phyloP scores from a whole-genome alignment of 176 grass and related monocot species.

The Triticum aestivum region DNA sequence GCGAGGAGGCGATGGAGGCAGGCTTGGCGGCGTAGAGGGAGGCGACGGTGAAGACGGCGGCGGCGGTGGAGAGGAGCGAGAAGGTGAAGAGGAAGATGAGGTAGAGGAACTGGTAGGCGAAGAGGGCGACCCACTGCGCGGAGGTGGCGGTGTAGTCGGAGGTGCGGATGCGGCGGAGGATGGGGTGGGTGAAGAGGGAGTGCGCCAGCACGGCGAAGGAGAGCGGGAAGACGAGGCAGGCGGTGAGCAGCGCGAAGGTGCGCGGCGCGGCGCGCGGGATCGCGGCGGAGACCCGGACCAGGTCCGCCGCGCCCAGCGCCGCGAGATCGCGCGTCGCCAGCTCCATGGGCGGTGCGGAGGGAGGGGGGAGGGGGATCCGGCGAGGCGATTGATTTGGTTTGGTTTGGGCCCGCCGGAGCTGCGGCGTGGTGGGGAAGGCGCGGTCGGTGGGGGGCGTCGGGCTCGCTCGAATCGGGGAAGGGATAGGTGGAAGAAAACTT shows the following conservation, averaged over 20 bases:
- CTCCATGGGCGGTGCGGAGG: slow-evolving; percentile 32
- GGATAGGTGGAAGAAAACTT: too few relatives aligned
- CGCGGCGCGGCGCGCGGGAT: slow-evolving; percentile 71
- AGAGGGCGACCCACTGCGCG: slow-evolving; percentile 51
- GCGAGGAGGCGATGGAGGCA: slow-evolving; percentile 58
- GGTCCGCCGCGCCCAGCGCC: slow-evolving; percentile 54
- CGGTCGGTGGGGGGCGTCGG: background rate
- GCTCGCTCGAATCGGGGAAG: background rate
- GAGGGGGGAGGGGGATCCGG: background rate
- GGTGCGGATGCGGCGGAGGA: slow-evolving; percentile 53
- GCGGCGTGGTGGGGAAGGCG: background rate
- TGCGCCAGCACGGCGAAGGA: slow-evolving; percentile 87
- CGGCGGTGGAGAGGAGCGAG: slow-evolving; percentile 93
- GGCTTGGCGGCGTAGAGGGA: slow-evolving; percentile 92
- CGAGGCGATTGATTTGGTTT: background rate
- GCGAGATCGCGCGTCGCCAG: slow-evolving; percentile 54
- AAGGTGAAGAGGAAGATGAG: slow-evolving; percentile 92
- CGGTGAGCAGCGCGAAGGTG: slow-evolving; percentile 77
- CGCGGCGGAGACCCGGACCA: slow-evolving; percentile 63
- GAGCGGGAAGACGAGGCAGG: slow-evolving; percentile 86
- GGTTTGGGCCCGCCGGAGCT: background rate
- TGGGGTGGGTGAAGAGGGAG: slow-evolving; percentile 92
- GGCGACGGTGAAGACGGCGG: slow-evolving; percentile 90
- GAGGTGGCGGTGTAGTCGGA: slow-evolving; percentile 17
- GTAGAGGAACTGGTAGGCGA: slow-evolving; percentile 83